phyloP scores from a whole-genome alignment of 352 stramenopile genomes.

The Pythium pectinolyticum region DNA sequence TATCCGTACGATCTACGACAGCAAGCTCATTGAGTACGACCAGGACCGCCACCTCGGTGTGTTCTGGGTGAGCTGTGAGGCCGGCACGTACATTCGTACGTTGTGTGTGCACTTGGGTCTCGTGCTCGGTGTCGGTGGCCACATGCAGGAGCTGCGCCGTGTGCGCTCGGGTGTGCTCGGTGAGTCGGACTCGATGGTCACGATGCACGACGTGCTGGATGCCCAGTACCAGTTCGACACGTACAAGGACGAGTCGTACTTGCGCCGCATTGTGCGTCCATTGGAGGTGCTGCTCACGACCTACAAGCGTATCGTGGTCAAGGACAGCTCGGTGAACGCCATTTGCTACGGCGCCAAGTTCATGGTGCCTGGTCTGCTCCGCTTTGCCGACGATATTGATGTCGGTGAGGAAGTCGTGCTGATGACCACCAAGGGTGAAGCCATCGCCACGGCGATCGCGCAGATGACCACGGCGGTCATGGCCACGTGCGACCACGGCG shows the following conservation, averaged over 20 bases:
- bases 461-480: conserved; percentile 99
- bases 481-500: conserved; percentile 99
- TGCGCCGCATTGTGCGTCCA: conserved; percentile 97
- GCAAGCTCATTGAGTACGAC: conserved; percentile 99
- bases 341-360: conserved; percentile 99
- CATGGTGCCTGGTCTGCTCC: conserved; percentile 98
- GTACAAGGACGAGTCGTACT: conserved; percentile 99
- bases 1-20: conserved; percentile 99
- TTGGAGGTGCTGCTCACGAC: conserved; percentile 98
- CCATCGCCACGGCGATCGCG: conserved; percentile 98
- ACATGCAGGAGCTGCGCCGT: conserved; percentile 99
- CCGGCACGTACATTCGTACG: conserved; percentile 99
- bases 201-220: conserved; percentile 99
- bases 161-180: conserved; percentile 96
- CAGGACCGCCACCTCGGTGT: conserved; percentile 96
- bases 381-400: conserved; percentile 99
- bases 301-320: conserved; percentile 99
- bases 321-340: conserved; percentile 99
- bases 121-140: conserved; percentile 95
- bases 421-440: conserved; percentile 99
- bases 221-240: conserved; percentile 99
- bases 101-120: conserved; percentile 99
- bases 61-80: conserved; percentile 97
- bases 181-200: conserved; percentile 97
- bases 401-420: conserved; percentile 99